These are phyloP conservation scores for Hyphopichia khmerensis DNA, from an alignment of 1,139 yeast genomes.

Conservation along the genomic window DNA sequence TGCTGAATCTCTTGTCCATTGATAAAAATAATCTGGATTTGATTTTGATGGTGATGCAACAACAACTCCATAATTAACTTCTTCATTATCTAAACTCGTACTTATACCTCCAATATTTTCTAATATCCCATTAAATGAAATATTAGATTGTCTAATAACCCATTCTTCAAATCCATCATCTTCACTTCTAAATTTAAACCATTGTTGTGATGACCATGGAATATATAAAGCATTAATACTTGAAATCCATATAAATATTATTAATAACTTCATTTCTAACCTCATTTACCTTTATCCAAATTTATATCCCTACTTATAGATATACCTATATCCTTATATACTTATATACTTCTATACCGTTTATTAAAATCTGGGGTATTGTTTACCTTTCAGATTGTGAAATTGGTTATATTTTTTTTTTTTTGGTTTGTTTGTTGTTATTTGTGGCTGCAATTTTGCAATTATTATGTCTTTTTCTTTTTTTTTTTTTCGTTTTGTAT, in stretches of 20 bases:
- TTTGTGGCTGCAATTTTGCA: neutral
- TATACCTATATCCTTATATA: too few relatives aligned
- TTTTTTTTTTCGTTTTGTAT: too few relatives aligned
- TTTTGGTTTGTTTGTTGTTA: neutral
- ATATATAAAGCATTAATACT: neutral
- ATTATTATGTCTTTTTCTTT: too few relatives aligned
- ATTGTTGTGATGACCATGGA: neutral
- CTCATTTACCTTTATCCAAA: too few relatives aligned
- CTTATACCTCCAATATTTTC: conserved; percentile 61
- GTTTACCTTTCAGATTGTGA: neutral
- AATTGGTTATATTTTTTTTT: neutral
- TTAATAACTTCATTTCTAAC: neutral
- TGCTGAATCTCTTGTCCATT: conserved; percentile 92
- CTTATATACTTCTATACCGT: too few relatives aligned
- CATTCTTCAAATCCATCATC: conserved; percentile 52
- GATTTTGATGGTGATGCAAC: conserved; percentile 78
- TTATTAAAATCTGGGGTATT: neutral
- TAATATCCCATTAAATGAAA: conserved; percentile 55
- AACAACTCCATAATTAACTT: conserved; percentile 65
- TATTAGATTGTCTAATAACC: conserved; percentile 50
- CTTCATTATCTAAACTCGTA: conserved; percentile 23
- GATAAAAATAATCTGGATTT: conserved; percentile 78
- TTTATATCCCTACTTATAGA: too few relatives aligned
- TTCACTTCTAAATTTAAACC: neutral
- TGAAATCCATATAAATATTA: neutral